These are phyloP conservation scores for Geranium brycei DNA, from an alignment of 345 rosid species.

Conservation along the genomic window DNA sequence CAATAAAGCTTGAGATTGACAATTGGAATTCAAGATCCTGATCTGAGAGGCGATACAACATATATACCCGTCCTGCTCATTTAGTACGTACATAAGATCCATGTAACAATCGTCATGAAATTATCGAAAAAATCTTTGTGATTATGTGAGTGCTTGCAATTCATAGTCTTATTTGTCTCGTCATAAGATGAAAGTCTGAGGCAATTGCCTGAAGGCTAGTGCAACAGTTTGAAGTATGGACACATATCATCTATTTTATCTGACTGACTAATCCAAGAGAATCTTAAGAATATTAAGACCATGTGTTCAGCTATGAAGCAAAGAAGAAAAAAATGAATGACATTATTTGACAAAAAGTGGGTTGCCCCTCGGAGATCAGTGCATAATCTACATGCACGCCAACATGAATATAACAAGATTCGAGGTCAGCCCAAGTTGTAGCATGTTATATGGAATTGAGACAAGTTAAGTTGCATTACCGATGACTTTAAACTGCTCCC, in stretches of 20 bases:
- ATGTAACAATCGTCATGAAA: neutral
- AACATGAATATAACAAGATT: neutral
- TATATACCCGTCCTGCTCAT: neutral
- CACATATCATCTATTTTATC: too few species aligned
- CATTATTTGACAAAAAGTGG: neutral
- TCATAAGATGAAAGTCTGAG: too few species aligned
- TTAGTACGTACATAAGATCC: neutral
- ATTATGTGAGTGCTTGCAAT: neutral
- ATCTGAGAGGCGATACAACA: neutral
- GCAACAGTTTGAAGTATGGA: neutral
- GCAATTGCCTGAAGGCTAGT: too few species aligned
- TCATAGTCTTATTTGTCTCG: too few species aligned
- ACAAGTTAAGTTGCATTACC: constrained; percentile 24
- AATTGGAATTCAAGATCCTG: neutral
- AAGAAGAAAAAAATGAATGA: neutral
- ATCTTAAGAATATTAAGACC: neutral
- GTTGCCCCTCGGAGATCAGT: neutral
- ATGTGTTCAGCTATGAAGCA: neutral
- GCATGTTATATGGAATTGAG: neutral
- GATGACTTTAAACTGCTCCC: constrained; percentile 13
- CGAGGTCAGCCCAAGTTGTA: neutral
- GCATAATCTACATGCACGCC: neutral
- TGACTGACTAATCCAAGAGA: neutral
- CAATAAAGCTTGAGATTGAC: too few species aligned
- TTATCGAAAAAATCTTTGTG: neutral